Evolutionary conservation across 2,329 filamentous ascomycete genomes (phyloP).

Genomic region (Aspergillus sp.): DNA sequence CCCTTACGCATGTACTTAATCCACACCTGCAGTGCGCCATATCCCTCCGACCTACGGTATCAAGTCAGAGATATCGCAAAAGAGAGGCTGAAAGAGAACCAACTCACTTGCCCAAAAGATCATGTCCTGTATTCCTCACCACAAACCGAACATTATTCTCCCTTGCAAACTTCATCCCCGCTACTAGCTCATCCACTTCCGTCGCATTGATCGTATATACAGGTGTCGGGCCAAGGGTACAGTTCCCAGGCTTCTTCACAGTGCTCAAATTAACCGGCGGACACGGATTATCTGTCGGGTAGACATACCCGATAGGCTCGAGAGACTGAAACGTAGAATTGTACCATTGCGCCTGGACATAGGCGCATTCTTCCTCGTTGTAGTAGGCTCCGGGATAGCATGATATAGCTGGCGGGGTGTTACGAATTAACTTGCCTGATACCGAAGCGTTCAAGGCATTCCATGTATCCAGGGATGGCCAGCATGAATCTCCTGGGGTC

Average conservation of each 20-base stretch:
- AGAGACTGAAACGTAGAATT: conserved; percentile 27
- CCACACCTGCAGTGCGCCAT: conserved; percentile 33
- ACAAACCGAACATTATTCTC: conserved; percentile 53
- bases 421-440: conserved; percentile 33
- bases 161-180: conserved; percentile 43
- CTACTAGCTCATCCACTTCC: conserved; percentile 22
- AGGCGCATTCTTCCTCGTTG: conserved; percentile 23
- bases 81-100: background rate
- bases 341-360: conserved; percentile 24
- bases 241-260: conserved; percentile 21
- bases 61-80: background rate
- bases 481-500: conserved; percentile 29
- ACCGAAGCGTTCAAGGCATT: conserved; percentile 33
- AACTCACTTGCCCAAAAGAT: conserved; percentile 20
- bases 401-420: conserved; percentile 31
- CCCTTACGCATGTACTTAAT: conserved; percentile 28
- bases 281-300: conserved; percentile 27
- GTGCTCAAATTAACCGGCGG: conserved; percentile 23
- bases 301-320: conserved; percentile 27
- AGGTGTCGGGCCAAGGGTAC: conserved; percentile 27
- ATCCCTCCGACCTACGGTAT: conserved; percentile 25
- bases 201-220: conserved; percentile 30
- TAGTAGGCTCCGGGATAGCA: conserved; percentile 34
- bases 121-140: conserved; percentile 43
- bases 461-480: conserved; percentile 32